Base-by-base conservation (phyloP, 2,329 filamentous ascomycete species). In the Cercospora sp. region DNA sequence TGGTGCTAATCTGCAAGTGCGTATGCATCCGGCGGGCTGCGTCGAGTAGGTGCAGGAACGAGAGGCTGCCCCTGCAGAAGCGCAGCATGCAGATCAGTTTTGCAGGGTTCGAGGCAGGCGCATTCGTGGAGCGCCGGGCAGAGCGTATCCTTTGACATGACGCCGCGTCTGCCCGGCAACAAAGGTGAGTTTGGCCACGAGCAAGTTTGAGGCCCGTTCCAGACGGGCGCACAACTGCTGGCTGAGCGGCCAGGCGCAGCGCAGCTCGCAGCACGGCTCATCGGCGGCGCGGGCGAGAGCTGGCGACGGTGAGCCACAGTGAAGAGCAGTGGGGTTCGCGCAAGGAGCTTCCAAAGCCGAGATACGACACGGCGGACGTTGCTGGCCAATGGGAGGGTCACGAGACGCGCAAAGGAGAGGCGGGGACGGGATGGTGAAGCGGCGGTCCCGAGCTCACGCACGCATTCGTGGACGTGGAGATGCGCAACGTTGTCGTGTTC, bases 351-450 rank as follows among this genome's bases (percentile, higher is more conserved):
- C 59, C 39, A 48, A 16, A 23, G 58, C 58, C 58, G 58, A 60
- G 58, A 60, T 60, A 39, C 58, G 58, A 60, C 31, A 23, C 3
- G 42, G 28, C 16, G 23, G 26, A 20, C 9, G 8, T 36, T 9
- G 58, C 63, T 23, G 33, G 58, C 64, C 64, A 66, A 66, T 66
- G 30, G 42, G 30, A 12, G 33, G 57, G 26, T 26, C 55, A 30
- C 63, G 63, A 51, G 33, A 58, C 39, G 58, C 53, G 30, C 48
- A 55, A 55, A 36, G 28, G 45, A 26, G 18, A 42, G 20, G 53
- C 53, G 30, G 51, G 33, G 57, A 42, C 63, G 51, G 64, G 64
- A 58, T 66, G 64, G 18, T 61, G 58, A 66, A 61, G 64, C 63
- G 63, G 42, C 33, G 63, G 42, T 20, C 58, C 64, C 64, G 64